Evolutionary conservation across 495 filamentous ascomycete genomes (phyloP).

Genomic region (Xylaria longipes): DNA sequence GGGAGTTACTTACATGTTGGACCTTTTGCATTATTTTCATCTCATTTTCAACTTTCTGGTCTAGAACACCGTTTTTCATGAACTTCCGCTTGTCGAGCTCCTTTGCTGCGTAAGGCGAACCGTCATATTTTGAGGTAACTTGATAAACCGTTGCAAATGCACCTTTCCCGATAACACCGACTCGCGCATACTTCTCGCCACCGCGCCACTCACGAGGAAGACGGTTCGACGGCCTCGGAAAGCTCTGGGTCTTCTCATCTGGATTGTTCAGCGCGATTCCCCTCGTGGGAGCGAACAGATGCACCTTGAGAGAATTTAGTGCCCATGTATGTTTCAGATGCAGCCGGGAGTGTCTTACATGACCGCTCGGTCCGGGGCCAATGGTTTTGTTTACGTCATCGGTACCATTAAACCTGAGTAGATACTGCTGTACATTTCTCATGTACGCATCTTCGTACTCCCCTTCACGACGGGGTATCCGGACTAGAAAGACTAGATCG

Average conservation of each 20-base stretch:
- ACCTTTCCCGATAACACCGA: constrained; percentile 82
- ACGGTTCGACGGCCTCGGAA: constrained; percentile 27
- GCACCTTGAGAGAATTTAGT: constrained; percentile 34
- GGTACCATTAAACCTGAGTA: constrained; percentile 36
- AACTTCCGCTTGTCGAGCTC: constrained; percentile 88
- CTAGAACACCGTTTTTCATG: constrained; percentile 83
- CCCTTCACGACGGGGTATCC: constrained; percentile 76
- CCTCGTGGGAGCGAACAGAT: constrained; percentile 35
- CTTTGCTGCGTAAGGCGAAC: constrained; percentile 84
- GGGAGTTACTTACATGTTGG: constrained; percentile 69
- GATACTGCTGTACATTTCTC: constrained; percentile 63
- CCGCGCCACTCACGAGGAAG: constrained; percentile 73
- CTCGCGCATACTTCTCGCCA: constrained; percentile 79
- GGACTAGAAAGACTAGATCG: constrained; percentile 78
- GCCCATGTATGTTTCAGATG: not conserved
- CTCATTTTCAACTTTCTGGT: constrained; percentile 90
- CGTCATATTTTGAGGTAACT: constrained; percentile 78
- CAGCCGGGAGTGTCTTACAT: constrained; percentile 39
- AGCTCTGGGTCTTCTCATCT: not conserved
- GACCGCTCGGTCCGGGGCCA: constrained; percentile 53
- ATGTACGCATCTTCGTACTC: constrained; percentile 61
- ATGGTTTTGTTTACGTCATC: constrained; percentile 49
- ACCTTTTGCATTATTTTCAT: constrained; percentile 90
- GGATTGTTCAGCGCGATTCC: not conserved
- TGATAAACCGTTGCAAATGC: constrained; percentile 94